phyloP scores from a whole-genome alignment of 257 asterid species.

The Ilex asprella region DNA sequence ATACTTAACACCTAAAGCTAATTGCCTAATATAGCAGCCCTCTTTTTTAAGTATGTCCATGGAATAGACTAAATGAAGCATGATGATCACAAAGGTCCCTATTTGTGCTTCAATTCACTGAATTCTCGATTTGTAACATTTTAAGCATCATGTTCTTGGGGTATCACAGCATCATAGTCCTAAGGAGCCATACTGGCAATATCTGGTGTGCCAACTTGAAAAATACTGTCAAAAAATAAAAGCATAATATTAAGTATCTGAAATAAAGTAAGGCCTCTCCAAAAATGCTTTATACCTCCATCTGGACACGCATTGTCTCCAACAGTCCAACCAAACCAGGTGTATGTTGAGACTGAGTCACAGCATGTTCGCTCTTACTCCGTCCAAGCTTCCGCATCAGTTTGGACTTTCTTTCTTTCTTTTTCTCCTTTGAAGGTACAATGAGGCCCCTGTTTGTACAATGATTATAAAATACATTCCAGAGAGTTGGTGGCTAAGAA shows the following conservation, averaged over 20 bases:
- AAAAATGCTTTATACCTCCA: constrained; percentile 62
- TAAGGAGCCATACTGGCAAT: too few species aligned
- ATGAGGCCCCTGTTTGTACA: constrained; percentile 68
- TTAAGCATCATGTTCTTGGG: too few species aligned
- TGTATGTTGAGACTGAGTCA: constrained; percentile 47
- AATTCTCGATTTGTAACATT: too few species aligned
- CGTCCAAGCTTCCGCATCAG: constrained; percentile 87
- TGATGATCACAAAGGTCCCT: too few species aligned
- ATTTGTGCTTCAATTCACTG: too few species aligned
- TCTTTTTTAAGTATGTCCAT: too few species aligned
- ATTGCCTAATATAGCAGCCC: too few species aligned
- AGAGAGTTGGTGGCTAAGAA: background rate
- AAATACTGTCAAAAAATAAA: background rate
- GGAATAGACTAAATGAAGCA: too few species aligned
- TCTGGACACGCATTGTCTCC: constrained; percentile 98
- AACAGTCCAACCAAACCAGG: constrained; percentile 84
- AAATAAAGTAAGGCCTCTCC: constrained; percentile 1
- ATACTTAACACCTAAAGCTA: too few species aligned
- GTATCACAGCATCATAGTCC: too few species aligned
- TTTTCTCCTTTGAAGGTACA: constrained; percentile 86
- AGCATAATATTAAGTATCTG: constrained; percentile 1
- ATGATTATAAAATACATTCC: background rate
- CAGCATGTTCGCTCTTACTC: constrained; percentile 59
- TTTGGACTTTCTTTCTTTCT: constrained; percentile 73
- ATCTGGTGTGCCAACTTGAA: too few species aligned